Evolutionary conservation across 106 monocot species (phyloP).

Genomic region (Agapanthus africanus): DNA sequence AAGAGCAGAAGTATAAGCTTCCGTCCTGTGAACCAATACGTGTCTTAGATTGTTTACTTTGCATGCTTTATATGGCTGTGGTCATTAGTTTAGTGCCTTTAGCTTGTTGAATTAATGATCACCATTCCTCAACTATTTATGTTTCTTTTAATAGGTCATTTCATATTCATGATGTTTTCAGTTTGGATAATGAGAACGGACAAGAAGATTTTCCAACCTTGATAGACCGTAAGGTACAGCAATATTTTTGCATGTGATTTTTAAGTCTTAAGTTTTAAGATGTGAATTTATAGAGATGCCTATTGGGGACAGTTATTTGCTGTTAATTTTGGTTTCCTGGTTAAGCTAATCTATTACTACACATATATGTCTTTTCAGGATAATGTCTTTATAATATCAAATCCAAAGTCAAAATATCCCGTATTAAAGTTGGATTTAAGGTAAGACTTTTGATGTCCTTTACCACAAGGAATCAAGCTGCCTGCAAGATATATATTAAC

Average conservation of each 20-base stretch:
- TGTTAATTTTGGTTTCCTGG: neutral
- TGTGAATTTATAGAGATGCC: neutral
- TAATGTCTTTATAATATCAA: constrained; percentile 92
- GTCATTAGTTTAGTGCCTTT: neutral
- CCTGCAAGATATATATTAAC: neutral
- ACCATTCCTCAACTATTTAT: neutral
- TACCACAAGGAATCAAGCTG: neutral
- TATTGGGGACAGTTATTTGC: no score
- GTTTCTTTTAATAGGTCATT: constrained; percentile 50
- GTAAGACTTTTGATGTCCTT: constrained; percentile 17
- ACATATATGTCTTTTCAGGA: constrained; percentile 33
- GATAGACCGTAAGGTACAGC: constrained; percentile 77
- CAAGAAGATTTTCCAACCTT: constrained; percentile 75
- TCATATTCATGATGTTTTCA: constrained; percentile 88
- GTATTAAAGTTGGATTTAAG: constrained; percentile 77
- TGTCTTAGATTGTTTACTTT: neutral
- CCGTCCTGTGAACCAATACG: constrained; percentile 4
- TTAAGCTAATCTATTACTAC: neutral
- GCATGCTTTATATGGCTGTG: neutral
- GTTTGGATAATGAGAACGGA: constrained; percentile 56
- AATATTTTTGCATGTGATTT: neutral
- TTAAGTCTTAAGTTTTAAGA: neutral
- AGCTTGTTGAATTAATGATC: neutral
- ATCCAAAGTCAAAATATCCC: constrained; percentile 92
- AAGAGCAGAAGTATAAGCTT: constrained; percentile 76